phyloP scores from a whole-genome alignment of 352 stramenopile species.

The Pythium folliculosum region DNA sequence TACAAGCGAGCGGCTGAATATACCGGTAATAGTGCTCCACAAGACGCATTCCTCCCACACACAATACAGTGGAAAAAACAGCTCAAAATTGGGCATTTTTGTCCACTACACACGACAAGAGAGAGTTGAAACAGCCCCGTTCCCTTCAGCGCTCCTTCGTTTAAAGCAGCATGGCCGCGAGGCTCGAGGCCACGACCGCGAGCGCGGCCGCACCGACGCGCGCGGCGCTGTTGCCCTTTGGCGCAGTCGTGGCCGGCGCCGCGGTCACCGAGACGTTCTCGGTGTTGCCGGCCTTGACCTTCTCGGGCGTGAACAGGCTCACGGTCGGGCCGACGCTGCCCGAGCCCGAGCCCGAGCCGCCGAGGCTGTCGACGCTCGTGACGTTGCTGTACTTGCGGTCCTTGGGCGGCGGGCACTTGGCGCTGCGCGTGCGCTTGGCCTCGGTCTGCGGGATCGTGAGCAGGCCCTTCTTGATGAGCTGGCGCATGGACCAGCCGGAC shows the following conservation, averaged over 20 bases:
- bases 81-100: no score
- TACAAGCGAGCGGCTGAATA: no score
- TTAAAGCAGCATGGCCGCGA: not conserved
- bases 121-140: no score
- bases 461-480: conserved; percentile 26
- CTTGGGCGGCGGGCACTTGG: conserved; percentile 22
- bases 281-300: conserved; percentile 17
- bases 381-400: conserved; percentile 17
- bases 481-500: conserved; percentile 31
- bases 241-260: not conserved
- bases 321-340: conserved; percentile 2
- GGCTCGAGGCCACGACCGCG: conserved; percentile 16
- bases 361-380: not conserved
- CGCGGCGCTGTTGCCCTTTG: not conserved
- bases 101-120: no score
- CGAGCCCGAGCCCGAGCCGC: not conserved
- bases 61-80: no score
- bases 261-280: conserved; percentile 1
- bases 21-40: no score
- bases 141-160: no score
- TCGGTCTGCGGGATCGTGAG: conserved; percentile 13
- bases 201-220: not conserved
- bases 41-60: no score
- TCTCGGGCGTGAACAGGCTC: conserved; percentile 16
- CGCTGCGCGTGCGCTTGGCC: conserved; percentile 14